Percentiles rank a stretch among this genome's conserved stretches.
Evolutionary conservation across 2,329 filamentous ascomycete species (phyloP).

Genomic region (Alternaria hordeiaustralica): DNA sequence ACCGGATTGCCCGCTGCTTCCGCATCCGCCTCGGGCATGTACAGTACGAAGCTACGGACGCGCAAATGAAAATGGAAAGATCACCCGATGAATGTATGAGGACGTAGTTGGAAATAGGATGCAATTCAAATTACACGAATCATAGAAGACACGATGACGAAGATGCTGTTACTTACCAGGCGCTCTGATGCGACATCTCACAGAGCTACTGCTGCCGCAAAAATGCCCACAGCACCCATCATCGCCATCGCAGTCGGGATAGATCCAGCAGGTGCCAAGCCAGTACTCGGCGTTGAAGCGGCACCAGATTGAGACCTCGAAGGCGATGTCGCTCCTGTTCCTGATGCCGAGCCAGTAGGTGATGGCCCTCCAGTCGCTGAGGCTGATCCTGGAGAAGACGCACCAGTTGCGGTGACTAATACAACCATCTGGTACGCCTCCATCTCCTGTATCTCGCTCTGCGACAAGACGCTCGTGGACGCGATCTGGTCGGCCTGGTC

Average conservation of each 20-base stretch:
- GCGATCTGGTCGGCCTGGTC: not conserved
- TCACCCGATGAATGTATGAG: not conserved
- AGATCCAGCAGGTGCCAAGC: conserved; percentile 24
- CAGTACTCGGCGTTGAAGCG: conserved; percentile 15
- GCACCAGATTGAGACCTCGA: conserved; percentile 17
- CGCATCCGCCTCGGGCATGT: not conserved
- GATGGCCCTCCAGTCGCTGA: not conserved
- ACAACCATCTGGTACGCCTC: conserved; percentile 12
- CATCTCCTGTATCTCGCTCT: conserved; percentile 13
- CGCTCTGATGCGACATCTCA: conserved; percentile 6
- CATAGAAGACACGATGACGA: not conserved
- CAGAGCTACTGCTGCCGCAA: conserved; percentile 33
- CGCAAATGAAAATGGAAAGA: not conserved
- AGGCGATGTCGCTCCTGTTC: conserved; percentile 10
- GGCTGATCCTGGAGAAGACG: conserved; percentile 7
- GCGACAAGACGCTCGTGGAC: conserved; percentile 5
- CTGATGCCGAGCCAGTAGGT: not conserved
- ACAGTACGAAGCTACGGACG: not conserved
- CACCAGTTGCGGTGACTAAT: conserved; percentile 20
- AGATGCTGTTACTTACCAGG: not conserved
- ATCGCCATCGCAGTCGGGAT: conserved; percentile 28
- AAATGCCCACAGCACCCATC: conserved; percentile 29
- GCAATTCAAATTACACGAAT: not conserved
- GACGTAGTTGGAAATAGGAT: not conserved
- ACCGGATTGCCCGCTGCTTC: not conserved